Conservation (phyloP, 192 early-diverging fungal genomes). For the Chytriomyces sp. region DNA sequence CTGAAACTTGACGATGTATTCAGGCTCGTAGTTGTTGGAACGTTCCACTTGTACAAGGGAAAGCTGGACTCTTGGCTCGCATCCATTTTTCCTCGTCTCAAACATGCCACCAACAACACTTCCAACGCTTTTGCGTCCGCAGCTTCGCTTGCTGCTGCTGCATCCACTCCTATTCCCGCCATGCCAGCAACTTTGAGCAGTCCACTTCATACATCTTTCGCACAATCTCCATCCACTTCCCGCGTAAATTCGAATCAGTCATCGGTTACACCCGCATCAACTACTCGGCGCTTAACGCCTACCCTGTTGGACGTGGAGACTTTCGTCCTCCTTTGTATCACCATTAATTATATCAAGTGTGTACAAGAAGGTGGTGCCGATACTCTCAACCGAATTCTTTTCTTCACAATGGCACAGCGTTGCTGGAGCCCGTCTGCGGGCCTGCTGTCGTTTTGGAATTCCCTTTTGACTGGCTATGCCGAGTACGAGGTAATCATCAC, state of each 20-base stretch:
- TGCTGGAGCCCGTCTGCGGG: background rate
- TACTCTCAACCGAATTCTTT: background rate
- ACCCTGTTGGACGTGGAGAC: background rate
- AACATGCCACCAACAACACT: background rate
- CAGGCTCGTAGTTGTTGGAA: background rate
- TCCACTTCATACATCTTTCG: background rate
- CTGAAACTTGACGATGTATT: background rate
- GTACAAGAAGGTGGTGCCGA: background rate
- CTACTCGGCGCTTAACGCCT: background rate
- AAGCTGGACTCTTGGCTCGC: background rate
- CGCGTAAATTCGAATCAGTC: background rate
- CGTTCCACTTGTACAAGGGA: constrained; percentile 1
- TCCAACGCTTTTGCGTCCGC: too few species aligned
- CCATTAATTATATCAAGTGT: background rate
- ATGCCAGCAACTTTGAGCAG: background rate
- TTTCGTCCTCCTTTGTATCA: background rate
- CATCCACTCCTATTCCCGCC: too few species aligned
- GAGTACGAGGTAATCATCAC: background rate
- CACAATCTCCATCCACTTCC: background rate
- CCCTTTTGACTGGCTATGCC: background rate
- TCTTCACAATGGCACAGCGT: background rate
- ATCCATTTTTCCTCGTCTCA: background rate
- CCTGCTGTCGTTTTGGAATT: background rate
- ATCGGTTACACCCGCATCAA: background rate
- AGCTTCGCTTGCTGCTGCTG: too few species aligned